Evolutionary conservation across 73 alveolate genomes (phyloP).

Genomic region (Tetrahymena thermophila): DNA sequence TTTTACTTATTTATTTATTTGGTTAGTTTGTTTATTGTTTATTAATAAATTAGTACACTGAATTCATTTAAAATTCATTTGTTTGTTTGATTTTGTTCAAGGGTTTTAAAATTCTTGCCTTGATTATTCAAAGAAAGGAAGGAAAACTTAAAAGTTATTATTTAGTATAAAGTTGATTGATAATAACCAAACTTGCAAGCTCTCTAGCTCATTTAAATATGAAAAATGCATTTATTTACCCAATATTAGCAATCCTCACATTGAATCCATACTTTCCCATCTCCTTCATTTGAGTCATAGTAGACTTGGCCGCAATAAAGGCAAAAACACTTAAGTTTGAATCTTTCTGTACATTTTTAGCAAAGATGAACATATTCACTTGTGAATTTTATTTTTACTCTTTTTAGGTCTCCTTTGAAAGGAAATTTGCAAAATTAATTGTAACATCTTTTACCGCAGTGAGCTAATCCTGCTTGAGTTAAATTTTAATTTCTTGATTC

Average conservation of each 20-base stretch:
- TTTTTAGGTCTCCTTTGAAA: neutral
- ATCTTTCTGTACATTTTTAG: neutral
- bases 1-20: no score
- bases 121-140: neutral
- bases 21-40: neutral
- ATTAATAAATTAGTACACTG: neutral
- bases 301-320: neutral
- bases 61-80: neutral
- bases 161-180: no score
- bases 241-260: neutral
- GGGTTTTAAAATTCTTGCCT: neutral
- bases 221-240: neutral
- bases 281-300: neutral
- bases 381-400: neutral
- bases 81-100: neutral
- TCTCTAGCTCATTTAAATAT: neutral
- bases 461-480: neutral
- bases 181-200: neutral
- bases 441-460: neutral
- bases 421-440: neutral
- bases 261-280: neutral
- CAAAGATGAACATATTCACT: neutral
- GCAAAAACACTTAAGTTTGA: neutral
- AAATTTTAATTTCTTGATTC: neutral
- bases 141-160: neutral